Percentiles rank a stretch among this genome's conserved stretches.
Conservation (phyloP, 2,329 filamentous ascomycete species). For the Diaporthe humulicola region DNA sequence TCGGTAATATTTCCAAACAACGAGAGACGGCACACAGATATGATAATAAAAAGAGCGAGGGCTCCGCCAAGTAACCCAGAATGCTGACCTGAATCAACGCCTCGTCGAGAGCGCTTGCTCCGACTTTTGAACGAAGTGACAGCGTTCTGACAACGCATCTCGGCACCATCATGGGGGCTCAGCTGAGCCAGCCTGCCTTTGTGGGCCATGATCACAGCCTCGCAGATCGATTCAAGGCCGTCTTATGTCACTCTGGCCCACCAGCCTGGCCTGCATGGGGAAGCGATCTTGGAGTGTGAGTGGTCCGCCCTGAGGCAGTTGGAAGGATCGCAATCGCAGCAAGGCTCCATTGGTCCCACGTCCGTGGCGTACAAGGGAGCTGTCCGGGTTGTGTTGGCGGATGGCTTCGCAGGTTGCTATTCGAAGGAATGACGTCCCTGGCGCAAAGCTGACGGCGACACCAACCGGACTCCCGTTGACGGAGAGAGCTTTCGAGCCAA, state of each 20-base stretch:
- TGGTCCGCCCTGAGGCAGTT: not conserved
- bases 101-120: constrained; percentile 17
- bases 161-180: not conserved
- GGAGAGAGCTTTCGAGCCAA: not conserved
- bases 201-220: constrained; percentile 21
- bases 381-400: not conserved
- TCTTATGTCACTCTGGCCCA: constrained; percentile 7
- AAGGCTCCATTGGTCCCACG: not conserved
- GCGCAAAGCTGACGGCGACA: constrained; percentile 3
- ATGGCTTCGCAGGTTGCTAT: not conserved
- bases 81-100: not conserved
- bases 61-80: not conserved
- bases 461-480: constrained; percentile 12
- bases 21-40: not conserved
- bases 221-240: not conserved
- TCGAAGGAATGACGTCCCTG: constrained; percentile 20
- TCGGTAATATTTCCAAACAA: not conserved
- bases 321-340: not conserved
- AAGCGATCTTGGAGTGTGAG: not conserved
- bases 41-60: not conserved
- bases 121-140: not conserved
- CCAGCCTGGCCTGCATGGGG: not conserved
- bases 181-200: constrained; percentile 6
- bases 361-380: not conserved
- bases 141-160: constrained; percentile 1